Evolutionary conservation across 2,329 filamentous ascomycete genomes (phyloP), one percentile per base, ranked within the genome.

Genomic region (Immersiporthe knoxdaviesiana): DNA sequence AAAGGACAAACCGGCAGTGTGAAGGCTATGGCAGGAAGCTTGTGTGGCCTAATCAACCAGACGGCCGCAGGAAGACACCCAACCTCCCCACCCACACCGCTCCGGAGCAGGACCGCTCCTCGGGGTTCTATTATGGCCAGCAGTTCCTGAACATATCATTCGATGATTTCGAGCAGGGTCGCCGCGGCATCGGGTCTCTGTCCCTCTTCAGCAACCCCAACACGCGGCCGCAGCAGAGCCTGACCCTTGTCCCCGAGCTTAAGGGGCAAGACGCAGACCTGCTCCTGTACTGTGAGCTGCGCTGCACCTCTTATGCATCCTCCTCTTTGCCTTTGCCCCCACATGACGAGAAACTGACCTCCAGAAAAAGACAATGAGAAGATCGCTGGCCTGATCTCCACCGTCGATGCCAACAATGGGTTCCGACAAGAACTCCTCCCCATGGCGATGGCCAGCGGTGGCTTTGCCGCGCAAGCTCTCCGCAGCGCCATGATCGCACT

Each of bases 21-120:
- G 69, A 79, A 66, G 82, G 82, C 56, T 85, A 84, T 71, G 81
- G 79, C 5, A 74, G 84, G 52, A 81, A 82, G 54, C 79, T 85
- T 5, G 77, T 80, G 7, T 85, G 83, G 83, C 82, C 83, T 11
- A 82, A 84, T 71, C 80, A 80, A 66, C 77, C 78, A n/a, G 82
- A 84, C 70, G 82, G 83, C 12, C 76, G 82, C 54, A 79, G 82
- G 68, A 74, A 74, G 56, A 74, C 58, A 47, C 68, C 68, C 50
- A 68, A 56, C 11, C 68, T 70, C 32, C 66, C 70, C 37, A 52
- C 67, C 24, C 66, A 70, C 59, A 60, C 54, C 35, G 62, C 35
- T 4, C 44, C 59, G 44, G 56, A 39, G 27, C 32, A n/a, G 8
- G 56, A 52, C 39, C 41, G n/a, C 37, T 30, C 58, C 41, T 41